Evolutionary conservation across 1,139 yeast species (phyloP), one percentile per base, ranked within the genome.

Genomic region (Saccharomyces hybrid): DNA sequence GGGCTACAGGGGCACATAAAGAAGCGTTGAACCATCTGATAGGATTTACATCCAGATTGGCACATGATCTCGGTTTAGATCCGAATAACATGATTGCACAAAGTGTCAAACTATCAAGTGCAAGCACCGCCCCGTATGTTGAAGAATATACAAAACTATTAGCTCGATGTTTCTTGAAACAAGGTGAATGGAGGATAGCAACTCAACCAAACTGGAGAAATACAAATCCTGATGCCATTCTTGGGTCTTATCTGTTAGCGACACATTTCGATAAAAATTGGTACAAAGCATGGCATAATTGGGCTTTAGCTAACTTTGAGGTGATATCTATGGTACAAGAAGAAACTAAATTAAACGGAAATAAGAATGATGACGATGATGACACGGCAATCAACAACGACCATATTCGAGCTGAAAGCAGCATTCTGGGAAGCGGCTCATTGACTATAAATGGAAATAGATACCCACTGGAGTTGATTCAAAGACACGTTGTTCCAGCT

Each of bases 271-370:
- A 93, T 68, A 79, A 81, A 51, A 81, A 81, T 47, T 95, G 99
- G 97, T 95, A 95, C 67, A 93, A 95, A 65, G 99, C 99, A 27
- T 95, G 99, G 99, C 99, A 95, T 67, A 91, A 90, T 66, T 95
- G 99, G 99, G 99, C 99, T 0, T 75, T 95, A 64, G 97, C 99
- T 0, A 95, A 95, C 69, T 95, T 90, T 68, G 97, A 91, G 66
- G 97, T 91, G 1, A 88, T 93, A 31, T 85, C 96, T 0, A 76
- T 85, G 52, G 76, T 76, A 60, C 47, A 67, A 65, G 46, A 62
- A 57, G 16, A 63, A 61, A 57, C 61, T 42, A 29, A 54, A 51
- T 26, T 69, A 69, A 32, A 66, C 70, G 20, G 61, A 55, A 16
- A 58, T 58, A 2, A 50, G 57, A 2, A 51, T 55, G 14, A 58